A percentile compares a stretch with the other conserved stretches of the same genome.
Evolutionary conservation across 2,329 filamentous ascomycete genomes (phyloP).

Genomic region (Akanthomyces uredinophilus): DNA sequence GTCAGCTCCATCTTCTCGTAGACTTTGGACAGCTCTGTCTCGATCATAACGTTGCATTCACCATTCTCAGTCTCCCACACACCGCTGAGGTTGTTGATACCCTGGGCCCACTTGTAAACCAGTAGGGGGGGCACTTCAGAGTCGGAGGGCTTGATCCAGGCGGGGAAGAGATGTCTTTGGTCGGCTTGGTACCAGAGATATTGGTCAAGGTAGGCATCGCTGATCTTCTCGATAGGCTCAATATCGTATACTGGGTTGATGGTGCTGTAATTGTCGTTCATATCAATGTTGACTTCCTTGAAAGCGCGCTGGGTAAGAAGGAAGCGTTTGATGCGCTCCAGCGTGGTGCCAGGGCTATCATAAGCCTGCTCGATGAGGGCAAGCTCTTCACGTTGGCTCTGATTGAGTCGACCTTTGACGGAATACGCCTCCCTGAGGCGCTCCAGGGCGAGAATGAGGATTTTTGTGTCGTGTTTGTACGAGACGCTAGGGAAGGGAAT

Average conservation of each 20-base stretch:
- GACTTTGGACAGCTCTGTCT: slow-evolving; percentile 97
- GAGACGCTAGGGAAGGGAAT: slow-evolving; percentile 98
- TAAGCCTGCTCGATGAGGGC: slow-evolving; percentile 98
- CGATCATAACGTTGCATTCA: slow-evolving; percentile 97
- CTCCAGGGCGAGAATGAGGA: slow-evolving; percentile 90
- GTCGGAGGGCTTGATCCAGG: slow-evolving; percentile 98
- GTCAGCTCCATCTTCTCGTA: slow-evolving; percentile 99
- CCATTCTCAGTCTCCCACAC: slow-evolving; percentile 93
- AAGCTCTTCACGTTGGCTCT: slow-evolving; percentile 94
- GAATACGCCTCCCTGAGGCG: slow-evolving; percentile 92
- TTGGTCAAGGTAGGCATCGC: slow-evolving; percentile 95
- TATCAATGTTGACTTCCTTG: slow-evolving; percentile 98
- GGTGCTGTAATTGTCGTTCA: slow-evolving; percentile 99
- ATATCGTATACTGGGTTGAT: slow-evolving; percentile 99
- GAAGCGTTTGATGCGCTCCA: slow-evolving; percentile 96
- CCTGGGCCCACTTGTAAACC: slow-evolving; percentile 98
- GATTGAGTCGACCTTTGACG: slow-evolving; percentile 92
- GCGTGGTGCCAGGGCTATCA: slow-evolving; percentile 90
- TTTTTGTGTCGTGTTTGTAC: slow-evolving; percentile 99
- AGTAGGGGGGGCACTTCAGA: slow-evolving; percentile 93
- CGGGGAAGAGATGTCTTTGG: slow-evolving; percentile 91
- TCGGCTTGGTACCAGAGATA: slow-evolving; percentile 99
- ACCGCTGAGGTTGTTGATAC: slow-evolving; percentile 94
- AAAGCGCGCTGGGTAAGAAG: slow-evolving; percentile 94
- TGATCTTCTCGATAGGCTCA: slow-evolving; percentile 99